phyloP scores from a whole-genome alignment of 163 green algal genomes.

The Scenedesmus sp. region DNA sequence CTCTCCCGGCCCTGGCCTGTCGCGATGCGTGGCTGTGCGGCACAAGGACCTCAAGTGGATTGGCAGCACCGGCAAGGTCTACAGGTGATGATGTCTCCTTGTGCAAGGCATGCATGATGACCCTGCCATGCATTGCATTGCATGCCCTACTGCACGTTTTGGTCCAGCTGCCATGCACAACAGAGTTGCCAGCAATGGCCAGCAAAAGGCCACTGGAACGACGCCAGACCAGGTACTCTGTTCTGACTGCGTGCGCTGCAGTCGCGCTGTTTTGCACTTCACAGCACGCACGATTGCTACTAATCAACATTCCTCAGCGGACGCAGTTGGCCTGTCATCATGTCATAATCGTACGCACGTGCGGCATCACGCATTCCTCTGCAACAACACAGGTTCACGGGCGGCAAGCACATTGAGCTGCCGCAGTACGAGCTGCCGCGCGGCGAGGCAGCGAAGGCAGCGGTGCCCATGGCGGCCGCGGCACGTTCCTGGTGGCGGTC shows the following conservation, averaged over 20 bases:
- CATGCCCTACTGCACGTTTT: neutral
- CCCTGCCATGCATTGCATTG: too few relatives aligned
- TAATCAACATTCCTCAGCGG: too few relatives aligned
- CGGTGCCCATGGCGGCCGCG: neutral
- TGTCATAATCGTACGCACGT: too few relatives aligned
- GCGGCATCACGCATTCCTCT: too few relatives aligned
- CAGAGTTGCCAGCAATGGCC: too few relatives aligned
- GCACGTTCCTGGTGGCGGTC: neutral
- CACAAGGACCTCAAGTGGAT: slow-evolving; percentile 50
- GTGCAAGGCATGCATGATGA: neutral
- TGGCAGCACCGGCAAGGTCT: slow-evolving; percentile 27
- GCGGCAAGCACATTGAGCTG: slow-evolving; percentile 30
- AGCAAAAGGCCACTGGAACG: too few relatives aligned
- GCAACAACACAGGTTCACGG: slow-evolving; percentile 16
- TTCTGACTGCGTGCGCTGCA: too few relatives aligned
- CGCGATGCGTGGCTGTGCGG: slow-evolving; percentile 19
- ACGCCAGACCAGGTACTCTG: too few relatives aligned
- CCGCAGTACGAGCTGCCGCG: slow-evolving; percentile 12
- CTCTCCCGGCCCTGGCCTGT: slow-evolving; percentile 5
- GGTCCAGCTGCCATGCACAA: too few relatives aligned
- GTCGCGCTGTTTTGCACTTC: too few relatives aligned
- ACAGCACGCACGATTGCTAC: too few relatives aligned
- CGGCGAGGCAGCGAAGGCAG: neutral
- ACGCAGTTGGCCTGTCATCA: too few relatives aligned
- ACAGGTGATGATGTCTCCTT: slow-evolving; percentile 18